phyloP scores from a whole-genome alignment of 495 filamentous ascomycete genomes.

The Polyplosphaeria fusca region DNA sequence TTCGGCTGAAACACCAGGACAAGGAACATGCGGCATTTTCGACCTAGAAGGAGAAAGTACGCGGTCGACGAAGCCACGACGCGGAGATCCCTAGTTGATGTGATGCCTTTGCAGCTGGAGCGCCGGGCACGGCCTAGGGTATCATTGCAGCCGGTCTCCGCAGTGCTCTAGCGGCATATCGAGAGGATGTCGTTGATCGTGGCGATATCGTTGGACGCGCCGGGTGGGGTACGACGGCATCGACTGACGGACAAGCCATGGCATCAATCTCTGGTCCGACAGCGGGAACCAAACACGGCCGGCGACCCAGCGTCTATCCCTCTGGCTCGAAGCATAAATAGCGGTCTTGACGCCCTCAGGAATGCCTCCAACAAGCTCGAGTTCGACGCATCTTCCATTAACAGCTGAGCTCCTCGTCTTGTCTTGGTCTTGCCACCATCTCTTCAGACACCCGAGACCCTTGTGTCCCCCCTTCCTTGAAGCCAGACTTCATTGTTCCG shows the following conservation, averaged over 20 bases:
- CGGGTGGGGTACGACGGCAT: conserved; percentile 34
- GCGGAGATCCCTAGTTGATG: conserved; percentile 35
- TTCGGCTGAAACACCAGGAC: conserved; percentile 31
- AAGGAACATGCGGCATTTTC: conserved; percentile 35
- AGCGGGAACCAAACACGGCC: conserved; percentile 20
- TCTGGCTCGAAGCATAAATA: conserved; percentile 35
- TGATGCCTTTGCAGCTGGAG: conserved; percentile 34
- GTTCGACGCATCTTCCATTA: conserved; percentile 15
- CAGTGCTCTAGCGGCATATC: conserved; percentile 32
- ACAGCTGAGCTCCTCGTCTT: conserved; percentile 18
- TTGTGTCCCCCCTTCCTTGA: conserved; percentile 29
- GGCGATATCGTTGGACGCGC: conserved; percentile 35
- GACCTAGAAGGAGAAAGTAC: conserved; percentile 28
- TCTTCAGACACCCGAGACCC: conserved; percentile 22
- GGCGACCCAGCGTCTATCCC: conserved; percentile 4
- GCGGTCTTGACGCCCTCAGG: conserved; percentile 16
- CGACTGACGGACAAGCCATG: conserved; percentile 30
- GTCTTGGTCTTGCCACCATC: conserved; percentile 18
- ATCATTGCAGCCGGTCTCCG: conserved; percentile 34
- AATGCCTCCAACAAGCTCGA: conserved; percentile 30
- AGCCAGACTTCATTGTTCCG: conserved; percentile 2
- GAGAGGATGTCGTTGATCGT: conserved; percentile 34
- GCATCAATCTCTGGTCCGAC: conserved; percentile 28
- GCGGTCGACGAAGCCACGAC: conserved; percentile 35
- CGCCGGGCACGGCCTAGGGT: conserved; percentile 35